Percentiles rank a stretch among this genome's conserved stretches.
phyloP scores from a whole-genome alignment of 495 filamentous ascomycete species.

The Talaromyces borbonicus region DNA sequence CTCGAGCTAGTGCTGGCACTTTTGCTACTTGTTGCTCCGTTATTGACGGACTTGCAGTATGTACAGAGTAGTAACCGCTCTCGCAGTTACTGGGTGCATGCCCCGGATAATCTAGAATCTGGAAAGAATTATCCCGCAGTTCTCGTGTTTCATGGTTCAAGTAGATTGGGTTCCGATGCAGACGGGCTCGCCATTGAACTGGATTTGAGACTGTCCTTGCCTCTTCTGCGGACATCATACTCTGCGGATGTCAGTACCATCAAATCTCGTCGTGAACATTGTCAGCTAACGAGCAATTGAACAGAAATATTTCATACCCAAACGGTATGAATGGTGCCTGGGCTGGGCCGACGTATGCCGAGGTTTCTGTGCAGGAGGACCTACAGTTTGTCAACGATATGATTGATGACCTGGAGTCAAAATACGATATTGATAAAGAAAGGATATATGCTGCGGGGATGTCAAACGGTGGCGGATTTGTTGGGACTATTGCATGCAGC shows the following conservation, averaged over 20 bases:
- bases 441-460: conserved; percentile 50
- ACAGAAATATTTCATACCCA: conserved; percentile 7
- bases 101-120: background rate
- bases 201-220: conserved; percentile 2
- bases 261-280: background rate
- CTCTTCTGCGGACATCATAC: conserved; percentile 1
- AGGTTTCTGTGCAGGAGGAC: conserved; percentile 26
- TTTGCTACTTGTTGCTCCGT: conserved; percentile 2
- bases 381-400: conserved; percentile 40
- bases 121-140: conserved; percentile 2
- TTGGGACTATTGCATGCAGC: conserved; percentile 43
- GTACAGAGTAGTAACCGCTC: conserved; percentile 5
- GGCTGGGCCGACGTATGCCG: conserved; percentile 2
- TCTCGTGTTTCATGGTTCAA: background rate
- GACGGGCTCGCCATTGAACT: conserved; percentile 7
- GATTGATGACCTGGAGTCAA: conserved; percentile 29
- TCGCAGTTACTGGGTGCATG: conserved; percentile 7
- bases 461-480: conserved; percentile 51
- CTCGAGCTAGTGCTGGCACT: conserved; percentile 1
- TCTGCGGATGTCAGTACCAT: background rate
- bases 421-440: conserved; percentile 39
- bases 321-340: conserved; percentile 4
- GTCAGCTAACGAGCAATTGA: background rate
- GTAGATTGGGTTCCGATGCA: conserved; percentile 3
- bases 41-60: conserved; percentile 1